Evolutionary conservation across 2,329 filamentous ascomycete genomes (phyloP).

Genomic region (Annulohypoxylon truncatum): DNA sequence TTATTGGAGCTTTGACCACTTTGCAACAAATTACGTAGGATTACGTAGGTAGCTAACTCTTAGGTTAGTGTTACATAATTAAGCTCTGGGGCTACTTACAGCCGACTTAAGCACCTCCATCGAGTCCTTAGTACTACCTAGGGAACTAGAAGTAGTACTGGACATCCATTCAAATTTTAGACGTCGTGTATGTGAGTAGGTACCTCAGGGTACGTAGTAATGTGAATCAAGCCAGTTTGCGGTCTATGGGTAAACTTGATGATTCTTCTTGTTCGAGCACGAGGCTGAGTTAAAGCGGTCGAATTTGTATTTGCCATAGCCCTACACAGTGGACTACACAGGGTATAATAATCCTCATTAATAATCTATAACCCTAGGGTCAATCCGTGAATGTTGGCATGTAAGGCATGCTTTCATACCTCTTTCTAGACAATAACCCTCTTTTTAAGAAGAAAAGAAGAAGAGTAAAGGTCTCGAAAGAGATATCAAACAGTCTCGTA

Average conservation of each 20-base stretch:
- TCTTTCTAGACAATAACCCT: constrained; percentile 4
- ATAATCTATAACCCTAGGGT: constrained; percentile 18
- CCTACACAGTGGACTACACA: neutral
- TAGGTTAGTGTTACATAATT: too few species aligned
- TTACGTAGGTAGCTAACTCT: neutral
- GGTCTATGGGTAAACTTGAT: neutral
- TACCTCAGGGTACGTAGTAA: neutral
- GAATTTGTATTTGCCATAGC: constrained; percentile 17
- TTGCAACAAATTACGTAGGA: too few species aligned
- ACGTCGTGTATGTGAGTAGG: too few species aligned
- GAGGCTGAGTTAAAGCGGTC: neutral
- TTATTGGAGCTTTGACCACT: too few species aligned
- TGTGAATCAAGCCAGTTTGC: too few species aligned
- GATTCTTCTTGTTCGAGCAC: neutral
- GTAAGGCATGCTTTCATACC: constrained; percentile 8
- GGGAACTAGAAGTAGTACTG: too few species aligned
- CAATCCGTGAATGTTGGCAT: constrained; percentile 19
- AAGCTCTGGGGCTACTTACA: too few species aligned
- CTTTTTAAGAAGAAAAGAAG: neutral
- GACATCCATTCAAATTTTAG: too few species aligned
- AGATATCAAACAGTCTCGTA: constrained; percentile 19
- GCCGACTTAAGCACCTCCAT: too few species aligned
- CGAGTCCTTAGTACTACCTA: too few species aligned
- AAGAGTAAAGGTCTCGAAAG: neutral
- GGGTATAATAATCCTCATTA: constrained; percentile 31